phyloP scores from a whole-genome alignment of 805 yeast species.

The Teunomyces panamensis region DNA sequence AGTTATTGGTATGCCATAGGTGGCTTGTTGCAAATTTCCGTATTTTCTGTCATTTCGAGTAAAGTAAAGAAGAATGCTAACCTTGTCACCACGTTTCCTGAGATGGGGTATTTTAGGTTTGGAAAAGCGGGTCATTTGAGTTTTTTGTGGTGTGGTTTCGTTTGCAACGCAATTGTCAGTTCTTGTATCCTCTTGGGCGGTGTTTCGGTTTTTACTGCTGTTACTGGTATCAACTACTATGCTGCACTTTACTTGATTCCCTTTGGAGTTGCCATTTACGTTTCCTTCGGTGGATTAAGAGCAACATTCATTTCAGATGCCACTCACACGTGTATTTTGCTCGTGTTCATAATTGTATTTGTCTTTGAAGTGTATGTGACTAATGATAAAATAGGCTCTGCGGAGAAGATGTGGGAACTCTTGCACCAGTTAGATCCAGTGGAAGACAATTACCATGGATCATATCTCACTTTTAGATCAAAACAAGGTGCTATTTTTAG shows the following conservation, averaged over 20 bases:
- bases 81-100: conserved; percentile 30
- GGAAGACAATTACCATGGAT: conserved; percentile 14
- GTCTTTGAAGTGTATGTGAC: conserved; percentile 17
- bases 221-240: conserved; percentile 12
- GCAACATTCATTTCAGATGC: conserved; percentile 27
- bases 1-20: conserved; percentile 23
- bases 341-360: conserved; percentile 17
- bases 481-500: conserved; percentile 20
- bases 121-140: conserved; percentile 26
- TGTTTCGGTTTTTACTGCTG: conserved; percentile 14
- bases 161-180: conserved; percentile 20
- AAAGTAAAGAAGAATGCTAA: conserved; percentile 30
- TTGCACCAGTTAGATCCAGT: conserved; percentile 14
- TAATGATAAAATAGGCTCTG: conserved; percentile 21
- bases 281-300: conserved; percentile 23
- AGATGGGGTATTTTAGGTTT: conserved; percentile 23
- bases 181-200: conserved; percentile 20
- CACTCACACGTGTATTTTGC: conserved; percentile 22
- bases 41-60: conserved; percentile 33
- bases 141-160: conserved; percentile 22
- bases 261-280: conserved; percentile 21
- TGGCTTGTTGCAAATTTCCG: conserved; percentile 26
- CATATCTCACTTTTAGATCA: conserved; percentile 16
- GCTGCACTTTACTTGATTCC: conserved; percentile 22
- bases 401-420: conserved; percentile 22